Base-by-base conservation (phyloP, 441 rosid species). In the Corymbia calophylla region DNA sequence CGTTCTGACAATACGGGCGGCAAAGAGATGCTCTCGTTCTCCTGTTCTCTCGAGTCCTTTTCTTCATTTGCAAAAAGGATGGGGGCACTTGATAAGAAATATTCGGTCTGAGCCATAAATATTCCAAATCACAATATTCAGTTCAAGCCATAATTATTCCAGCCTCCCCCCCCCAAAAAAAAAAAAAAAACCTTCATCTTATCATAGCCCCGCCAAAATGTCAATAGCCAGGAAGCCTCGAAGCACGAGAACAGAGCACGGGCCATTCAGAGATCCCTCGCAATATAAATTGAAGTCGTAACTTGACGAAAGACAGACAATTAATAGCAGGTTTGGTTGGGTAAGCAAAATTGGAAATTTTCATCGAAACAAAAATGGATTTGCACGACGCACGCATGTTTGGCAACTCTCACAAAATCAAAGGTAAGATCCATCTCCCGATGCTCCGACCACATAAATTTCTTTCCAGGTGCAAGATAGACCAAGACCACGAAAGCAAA, bases 11-110 rank as follows among this genome's bases (percentile, higher is more conserved):
- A 16, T 31, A 66, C 8, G 77, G 11, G 12, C 77, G 23, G 23
- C n/a, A 23, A 23, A 44, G 51, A 77, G n/a, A 77, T 44, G 84
- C 51, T 7, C n/a, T 13, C 51, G 16, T 44, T 44, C 23, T 44
- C 47, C 44, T 32, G 1, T 19, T 70, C 48, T 39, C 23, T 73
- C 6, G 5, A 2, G 44, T 39, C 44, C 44, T 39, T 39, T 39
- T 39, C 44, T 73, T 14, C 84, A 39, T 39, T 73, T 21, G 84
- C 51, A 11, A 23, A 39, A 19, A 18, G 81, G 48, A 5, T 18
- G 81, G 8, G 35, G 47, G 1, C 1, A 44, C 6, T 2, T 0
- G 2, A 23, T 44, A 44, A 6, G n/a, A 21, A 77, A 44, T 12
- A 2, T 12, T 77, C 5, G 1, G 2, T 44, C 12, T 1, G 51